Percentiles rank a stretch among this genome's conserved stretches.
phyloP scores from a whole-genome alignment of 305 asterid genomes.

The Plantago coronopus region DNA sequence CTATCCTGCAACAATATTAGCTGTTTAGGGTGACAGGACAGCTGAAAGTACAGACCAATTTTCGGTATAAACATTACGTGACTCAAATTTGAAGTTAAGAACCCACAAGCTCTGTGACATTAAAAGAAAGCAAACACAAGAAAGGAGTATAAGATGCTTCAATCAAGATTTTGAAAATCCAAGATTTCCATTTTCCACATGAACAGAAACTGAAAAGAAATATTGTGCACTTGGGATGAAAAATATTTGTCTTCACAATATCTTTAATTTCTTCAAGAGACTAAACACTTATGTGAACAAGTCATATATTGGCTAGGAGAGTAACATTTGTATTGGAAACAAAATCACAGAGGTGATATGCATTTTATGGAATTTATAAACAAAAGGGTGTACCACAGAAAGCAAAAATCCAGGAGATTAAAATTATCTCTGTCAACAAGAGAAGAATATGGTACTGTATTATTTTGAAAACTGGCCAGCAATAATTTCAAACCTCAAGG shows the following conservation, averaged over 20 bases:
- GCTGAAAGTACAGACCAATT: conserved; percentile 11
- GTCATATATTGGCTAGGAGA: not conserved
- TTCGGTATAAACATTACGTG: not conserved
- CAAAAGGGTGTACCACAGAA: conserved; percentile 2
- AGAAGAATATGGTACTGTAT: not conserved
- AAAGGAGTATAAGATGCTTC: not conserved
- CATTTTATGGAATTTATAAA: not conserved
- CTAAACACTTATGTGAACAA: not conserved
- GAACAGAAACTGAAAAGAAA: not conserved
- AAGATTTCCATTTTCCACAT: not conserved
- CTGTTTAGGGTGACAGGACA: conserved; percentile 8
- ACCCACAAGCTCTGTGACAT: not conserved
- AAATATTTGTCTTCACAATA: not conserved
- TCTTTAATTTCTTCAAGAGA: not conserved
- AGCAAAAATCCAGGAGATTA: not conserved
- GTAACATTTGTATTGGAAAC: not conserved
- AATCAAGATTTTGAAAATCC: no score
- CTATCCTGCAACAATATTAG: conserved; percentile 45
- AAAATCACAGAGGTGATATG: not conserved
- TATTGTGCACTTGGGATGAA: not conserved
- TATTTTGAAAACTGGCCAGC: conserved; percentile 16
- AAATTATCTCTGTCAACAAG: not conserved
- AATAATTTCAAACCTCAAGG: conserved; percentile 6
- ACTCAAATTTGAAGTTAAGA: conserved; percentile 5
- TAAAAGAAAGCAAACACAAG: not conserved